Percentiles rank a stretch among this genome's conserved stretches.
These are phyloP conservation scores for Tirmania nivea DNA, from an alignment of 495 filamentous ascomycete species.

Conservation along the genomic window DNA sequence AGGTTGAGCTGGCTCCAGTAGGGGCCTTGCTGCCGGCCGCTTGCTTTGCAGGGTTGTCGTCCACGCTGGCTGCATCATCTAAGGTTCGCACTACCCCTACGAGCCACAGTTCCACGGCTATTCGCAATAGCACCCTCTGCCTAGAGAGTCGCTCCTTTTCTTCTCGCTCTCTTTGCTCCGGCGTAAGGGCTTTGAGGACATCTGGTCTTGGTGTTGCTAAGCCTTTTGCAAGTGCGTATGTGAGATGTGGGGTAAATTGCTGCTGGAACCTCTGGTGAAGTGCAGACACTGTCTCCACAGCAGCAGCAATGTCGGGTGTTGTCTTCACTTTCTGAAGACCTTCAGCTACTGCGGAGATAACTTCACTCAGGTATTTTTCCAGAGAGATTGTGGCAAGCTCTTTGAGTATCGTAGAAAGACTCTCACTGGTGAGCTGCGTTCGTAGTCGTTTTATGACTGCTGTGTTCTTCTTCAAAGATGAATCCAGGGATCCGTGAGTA, in stretches of 20 bases:
- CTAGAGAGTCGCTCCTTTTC: slow-evolving; percentile 80
- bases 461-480: slow-evolving; percentile 95
- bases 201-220: slow-evolving; percentile 81
- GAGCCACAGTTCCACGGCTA: slow-evolving; percentile 92
- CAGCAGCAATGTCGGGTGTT: slow-evolving; percentile 70
- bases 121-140: slow-evolving; percentile 65
- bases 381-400: slow-evolving; percentile 84
- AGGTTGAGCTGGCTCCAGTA: slow-evolving; percentile 21
- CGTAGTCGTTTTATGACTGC: slow-evolving; percentile 94
- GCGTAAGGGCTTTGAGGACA: slow-evolving; percentile 51
- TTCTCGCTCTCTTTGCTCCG: slow-evolving; percentile 77
- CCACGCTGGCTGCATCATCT: slow-evolving; percentile 69
- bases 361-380: slow-evolving; percentile 93
- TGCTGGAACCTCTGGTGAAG: slow-evolving; percentile 84
- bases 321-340: slow-evolving; percentile 80
- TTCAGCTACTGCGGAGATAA: slow-evolving; percentile 94
- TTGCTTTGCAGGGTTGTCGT: slow-evolving; percentile 47
- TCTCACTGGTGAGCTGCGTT: slow-evolving; percentile 61
- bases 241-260: slow-evolving; percentile 80
- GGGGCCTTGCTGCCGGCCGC: slow-evolving; percentile 25
- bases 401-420: slow-evolving; percentile 61
- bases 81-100: slow-evolving; percentile 68
- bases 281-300: slow-evolving; percentile 79
- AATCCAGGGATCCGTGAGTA: slow-evolving; percentile 65
- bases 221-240: slow-evolving; percentile 80